Evolutionary conservation across 2,329 filamentous ascomycete genomes (phyloP), one percentile per base, ranked within the genome.

Genomic region (Talaromyces piceae): DNA sequence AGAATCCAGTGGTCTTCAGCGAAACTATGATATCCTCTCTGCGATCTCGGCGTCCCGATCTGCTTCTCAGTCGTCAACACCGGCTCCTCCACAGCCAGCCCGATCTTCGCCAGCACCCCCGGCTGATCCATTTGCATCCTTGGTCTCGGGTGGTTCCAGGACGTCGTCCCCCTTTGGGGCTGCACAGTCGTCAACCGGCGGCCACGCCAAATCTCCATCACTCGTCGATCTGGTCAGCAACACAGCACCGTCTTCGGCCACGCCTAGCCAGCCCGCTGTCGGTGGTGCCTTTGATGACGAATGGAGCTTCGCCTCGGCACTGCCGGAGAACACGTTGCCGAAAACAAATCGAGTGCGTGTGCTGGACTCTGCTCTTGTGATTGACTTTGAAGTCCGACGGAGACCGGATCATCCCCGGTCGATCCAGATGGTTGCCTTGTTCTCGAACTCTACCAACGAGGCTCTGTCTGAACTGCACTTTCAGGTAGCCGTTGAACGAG

Each of bases 401-500:
- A 77, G 55, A 66, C 76, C 47, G 70, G 77, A 45, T 63, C 77
- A 54, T 69, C 72, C 51, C 73, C 81, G 57, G 71, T 81, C 64
- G 2, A 81, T 96, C 41, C 77, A 80, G 26, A 80, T 97, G 44
- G 73, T 82, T 3, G 88, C 90, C 56, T 77, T 80, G n/a, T 95
- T 96, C 66, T 90, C 88, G 16, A 98, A 95, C 66, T 86, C 81
- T 54, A 86, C 84, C 1, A 70, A 79, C 2, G 79, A 87, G 61
- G 79, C 82, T 0, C 78, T 98, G 20, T 79, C 80, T 3, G 87
- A 94, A 57, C 74, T 98, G 26, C 90, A 91, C 53, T 95, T 96
- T 63, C 88, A 95, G 67, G 78, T 95, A 33, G 93, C 93, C 3
- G 91, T 96, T 26, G 93, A 91, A 54, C 97, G 91, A 81, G 91